These are phyloP conservation scores for Mortierella sp. DNA, from an alignment of 371 early-diverging fungal genomes.

Conservation along the genomic window DNA sequence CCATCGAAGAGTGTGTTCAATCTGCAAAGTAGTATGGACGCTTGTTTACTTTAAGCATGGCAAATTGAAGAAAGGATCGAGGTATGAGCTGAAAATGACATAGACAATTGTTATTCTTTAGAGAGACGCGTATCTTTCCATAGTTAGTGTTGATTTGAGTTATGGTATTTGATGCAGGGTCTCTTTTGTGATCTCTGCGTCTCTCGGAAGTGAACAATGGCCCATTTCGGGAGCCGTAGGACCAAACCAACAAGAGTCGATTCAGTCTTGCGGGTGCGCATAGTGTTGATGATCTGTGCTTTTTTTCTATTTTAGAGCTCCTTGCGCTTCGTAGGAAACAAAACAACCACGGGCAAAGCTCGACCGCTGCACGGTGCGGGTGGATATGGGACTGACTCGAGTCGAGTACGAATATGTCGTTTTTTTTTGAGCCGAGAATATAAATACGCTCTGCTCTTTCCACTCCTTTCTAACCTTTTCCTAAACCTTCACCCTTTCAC, in stretches of 20 bases:
- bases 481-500: too few species aligned
- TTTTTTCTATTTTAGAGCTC: neutral
- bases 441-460: neutral
- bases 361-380: neutral
- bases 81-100: neutral
- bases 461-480: neutral
- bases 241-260: neutral
- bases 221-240: neutral
- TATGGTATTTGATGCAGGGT: neutral
- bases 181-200: neutral
- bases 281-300: neutral
- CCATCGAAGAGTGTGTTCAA: neutral
- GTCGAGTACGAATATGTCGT: neutral
- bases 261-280: neutral
- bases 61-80: neutral
- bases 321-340: neutral
- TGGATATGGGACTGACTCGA: neutral
- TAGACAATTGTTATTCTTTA: constrained; percentile 6
- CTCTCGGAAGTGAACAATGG: neutral
- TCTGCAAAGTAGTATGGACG: neutral
- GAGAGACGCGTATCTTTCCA: neutral
- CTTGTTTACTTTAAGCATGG: neutral
- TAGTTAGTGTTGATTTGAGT: neutral
- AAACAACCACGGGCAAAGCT: neutral
- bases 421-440: neutral